Conservation (phyloP, 2,329 filamentous ascomycete genomes). For the Pseudopithomyces maydicus region DNA sequence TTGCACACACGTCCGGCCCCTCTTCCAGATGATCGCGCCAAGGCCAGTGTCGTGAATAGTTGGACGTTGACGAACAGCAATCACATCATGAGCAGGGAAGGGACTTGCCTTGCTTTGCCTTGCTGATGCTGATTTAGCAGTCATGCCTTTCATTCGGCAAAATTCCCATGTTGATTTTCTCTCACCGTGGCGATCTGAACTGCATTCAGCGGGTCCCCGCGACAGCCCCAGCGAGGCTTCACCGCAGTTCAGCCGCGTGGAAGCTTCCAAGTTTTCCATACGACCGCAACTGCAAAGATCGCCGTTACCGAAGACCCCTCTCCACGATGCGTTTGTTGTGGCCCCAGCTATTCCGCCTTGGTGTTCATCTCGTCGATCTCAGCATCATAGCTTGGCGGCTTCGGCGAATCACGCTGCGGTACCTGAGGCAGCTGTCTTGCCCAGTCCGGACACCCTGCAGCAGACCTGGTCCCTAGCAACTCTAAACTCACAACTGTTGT, state of each 20-base stretch:
- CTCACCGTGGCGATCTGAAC: constrained; percentile 5
- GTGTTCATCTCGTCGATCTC: constrained; percentile 25
- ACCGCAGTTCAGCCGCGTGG: constrained; percentile 7
- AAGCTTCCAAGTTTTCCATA: constrained; percentile 12
- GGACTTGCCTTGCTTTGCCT: neutral
- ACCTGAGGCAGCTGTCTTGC: constrained; percentile 30
- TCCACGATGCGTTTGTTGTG: constrained; percentile 19
- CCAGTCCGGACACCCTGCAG: constrained; percentile 21
- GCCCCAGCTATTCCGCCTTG: constrained; percentile 25
- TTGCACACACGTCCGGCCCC: too few species aligned
- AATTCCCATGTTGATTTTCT: neutral
- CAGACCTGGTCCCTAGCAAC: constrained; percentile 13
- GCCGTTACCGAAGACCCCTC: constrained; percentile 9
- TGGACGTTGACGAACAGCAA: neutral
- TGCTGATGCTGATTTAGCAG: neutral
- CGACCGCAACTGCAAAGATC: constrained; percentile 11
- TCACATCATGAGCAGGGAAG: neutral
- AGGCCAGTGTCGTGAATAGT: neutral
- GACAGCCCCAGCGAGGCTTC: constrained; percentile 6
- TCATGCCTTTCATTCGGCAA: neutral
- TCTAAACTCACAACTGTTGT: constrained; percentile 8
- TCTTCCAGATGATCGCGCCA: too few species aligned
- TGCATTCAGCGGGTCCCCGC: constrained; percentile 11
- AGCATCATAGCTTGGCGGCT: constrained; percentile 26
- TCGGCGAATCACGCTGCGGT: constrained; percentile 35